These are phyloP conservation scores for Kodamaea lidongshanica DNA, from an alignment of 805 yeast species.

Conservation along the genomic window DNA sequence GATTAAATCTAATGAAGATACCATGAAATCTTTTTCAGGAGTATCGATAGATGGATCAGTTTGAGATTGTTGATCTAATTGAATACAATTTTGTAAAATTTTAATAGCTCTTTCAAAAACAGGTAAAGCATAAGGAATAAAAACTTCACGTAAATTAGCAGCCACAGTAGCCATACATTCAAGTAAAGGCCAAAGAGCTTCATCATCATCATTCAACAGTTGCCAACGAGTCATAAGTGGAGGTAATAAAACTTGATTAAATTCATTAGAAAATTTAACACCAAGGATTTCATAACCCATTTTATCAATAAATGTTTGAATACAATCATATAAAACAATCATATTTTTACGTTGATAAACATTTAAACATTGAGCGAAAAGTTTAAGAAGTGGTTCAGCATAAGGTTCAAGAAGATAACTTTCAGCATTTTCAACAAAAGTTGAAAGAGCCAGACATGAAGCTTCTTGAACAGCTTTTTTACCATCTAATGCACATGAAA, in stretches of 20 bases:
- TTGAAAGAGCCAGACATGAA: constrained; percentile 82
- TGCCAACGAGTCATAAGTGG: constrained; percentile 84
- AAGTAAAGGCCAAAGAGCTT: constrained; percentile 82
- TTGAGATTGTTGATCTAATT: constrained; percentile 55
- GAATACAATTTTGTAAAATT: constrained; percentile 63
- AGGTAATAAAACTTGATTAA: constrained; percentile 62
- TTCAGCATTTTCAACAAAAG: constrained; percentile 74
- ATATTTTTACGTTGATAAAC: constrained; percentile 78
- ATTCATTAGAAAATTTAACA: constrained; percentile 45
- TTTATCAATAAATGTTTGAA: constrained; percentile 82
- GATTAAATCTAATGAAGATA: constrained; percentile 80
- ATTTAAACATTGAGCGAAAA: constrained; percentile 66
- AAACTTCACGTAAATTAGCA: constrained; percentile 73
- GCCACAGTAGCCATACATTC: constrained; percentile 93
- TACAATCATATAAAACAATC: constrained; percentile 79
- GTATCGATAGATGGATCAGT: constrained; percentile 62
- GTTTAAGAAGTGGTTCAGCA: constrained; percentile 59
- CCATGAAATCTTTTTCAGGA: constrained; percentile 86
- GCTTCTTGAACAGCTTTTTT: constrained; percentile 95
- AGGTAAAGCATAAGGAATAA: constrained; percentile 84
- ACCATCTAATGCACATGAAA: constrained; percentile 68
- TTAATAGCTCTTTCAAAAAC: constrained; percentile 74
- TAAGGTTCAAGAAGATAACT: constrained; percentile 54
- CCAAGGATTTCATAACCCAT: constrained; percentile 48
- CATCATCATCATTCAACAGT: constrained; percentile 64